phyloP scores from a whole-genome alignment of 2,329 filamentous ascomycete species.

The Apiospora hydei region DNA sequence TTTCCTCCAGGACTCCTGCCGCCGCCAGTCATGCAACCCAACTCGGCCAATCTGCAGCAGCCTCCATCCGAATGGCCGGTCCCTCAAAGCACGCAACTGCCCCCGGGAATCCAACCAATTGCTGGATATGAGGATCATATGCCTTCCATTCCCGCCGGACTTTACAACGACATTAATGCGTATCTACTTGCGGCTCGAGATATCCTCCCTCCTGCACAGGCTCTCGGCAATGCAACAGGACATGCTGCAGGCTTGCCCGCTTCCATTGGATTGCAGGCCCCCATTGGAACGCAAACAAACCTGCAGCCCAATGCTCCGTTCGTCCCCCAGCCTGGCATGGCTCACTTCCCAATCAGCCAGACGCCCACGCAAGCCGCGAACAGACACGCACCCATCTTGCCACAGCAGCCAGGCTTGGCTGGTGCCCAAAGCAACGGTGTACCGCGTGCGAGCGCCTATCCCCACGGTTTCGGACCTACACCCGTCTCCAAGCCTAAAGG shows the following conservation, averaged over 20 bases:
- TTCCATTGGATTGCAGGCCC: not conserved
- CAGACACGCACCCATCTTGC: not conserved
- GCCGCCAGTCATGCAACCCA: not conserved
- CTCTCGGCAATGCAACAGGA: not conserved
- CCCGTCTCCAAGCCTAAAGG: slow-evolving; percentile 41
- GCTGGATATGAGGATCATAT: not conserved
- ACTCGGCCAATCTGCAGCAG: not conserved
- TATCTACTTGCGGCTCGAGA: slow-evolving; percentile 10
- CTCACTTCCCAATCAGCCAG: not conserved
- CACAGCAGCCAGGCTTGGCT: not conserved
- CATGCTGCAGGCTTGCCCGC: not conserved
- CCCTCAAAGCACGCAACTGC: not conserved
- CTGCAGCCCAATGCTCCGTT: slow-evolving; percentile 10
- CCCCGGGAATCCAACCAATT: not conserved
- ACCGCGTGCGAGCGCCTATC: slow-evolving; percentile 25
- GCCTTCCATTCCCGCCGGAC: not conserved
- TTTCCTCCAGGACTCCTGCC: not conserved
- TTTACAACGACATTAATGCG: slow-evolving; percentile 6
- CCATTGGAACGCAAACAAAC: not conserved
- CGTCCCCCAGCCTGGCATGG: not conserved
- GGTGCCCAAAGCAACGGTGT: not conserved
- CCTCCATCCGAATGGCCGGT: not conserved
- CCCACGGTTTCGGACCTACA: slow-evolving; percentile 40
- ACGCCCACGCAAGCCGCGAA: not conserved
- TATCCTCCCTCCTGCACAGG: not conserved